phyloP scores from a whole-genome alignment of 208 protist species.

The Angomonas deanei region DNA sequence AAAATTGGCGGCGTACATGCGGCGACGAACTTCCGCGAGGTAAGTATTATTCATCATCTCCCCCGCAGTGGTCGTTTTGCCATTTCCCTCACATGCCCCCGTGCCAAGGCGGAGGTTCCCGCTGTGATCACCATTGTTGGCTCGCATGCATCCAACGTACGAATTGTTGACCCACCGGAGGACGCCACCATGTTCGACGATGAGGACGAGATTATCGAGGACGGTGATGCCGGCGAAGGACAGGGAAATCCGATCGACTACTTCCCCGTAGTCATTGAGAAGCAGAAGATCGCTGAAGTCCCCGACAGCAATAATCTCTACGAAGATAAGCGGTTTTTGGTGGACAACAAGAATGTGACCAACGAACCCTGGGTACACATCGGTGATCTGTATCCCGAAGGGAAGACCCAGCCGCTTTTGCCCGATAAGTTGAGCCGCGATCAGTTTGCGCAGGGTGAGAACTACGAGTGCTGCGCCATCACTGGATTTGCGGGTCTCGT shows the following conservation, averaged over 20 bases:
- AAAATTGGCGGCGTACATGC: conserved; percentile 50
- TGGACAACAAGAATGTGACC: conserved; percentile 37
- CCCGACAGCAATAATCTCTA: conserved; percentile 47
- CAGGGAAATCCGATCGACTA: conserved; percentile 47
- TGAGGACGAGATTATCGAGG: conserved; percentile 54
- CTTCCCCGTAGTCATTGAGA: conserved; percentile 21
- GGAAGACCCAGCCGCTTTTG: conserved; percentile 47
- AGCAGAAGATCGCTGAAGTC: conserved; percentile 18
- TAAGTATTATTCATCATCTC: conserved; percentile 58
- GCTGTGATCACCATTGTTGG: conserved; percentile 42
- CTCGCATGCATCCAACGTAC: conserved; percentile 30
- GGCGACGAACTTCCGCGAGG: conserved; percentile 83
- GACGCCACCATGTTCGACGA: conserved; percentile 67
- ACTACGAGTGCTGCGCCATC: conserved; percentile 52
- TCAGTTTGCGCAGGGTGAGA: conserved; percentile 54
- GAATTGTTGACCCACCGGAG: conserved; percentile 53
- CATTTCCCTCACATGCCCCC: conserved; percentile 67
- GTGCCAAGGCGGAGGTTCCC: conserved; percentile 45
- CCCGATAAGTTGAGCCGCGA: conserved; percentile 30
- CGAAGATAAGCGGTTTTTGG: conserved; percentile 42
- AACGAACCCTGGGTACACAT: conserved; percentile 55
- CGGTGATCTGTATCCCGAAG: conserved; percentile 57
- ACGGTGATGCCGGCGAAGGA: conserved; percentile 43
- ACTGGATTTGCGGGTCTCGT: conserved; percentile 45
- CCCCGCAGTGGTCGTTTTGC: conserved; percentile 59